These are phyloP conservation scores for Psilocybe azurescens DNA, from an alignment of 768 basidiomycete genomes.

Conservation along the genomic window DNA sequence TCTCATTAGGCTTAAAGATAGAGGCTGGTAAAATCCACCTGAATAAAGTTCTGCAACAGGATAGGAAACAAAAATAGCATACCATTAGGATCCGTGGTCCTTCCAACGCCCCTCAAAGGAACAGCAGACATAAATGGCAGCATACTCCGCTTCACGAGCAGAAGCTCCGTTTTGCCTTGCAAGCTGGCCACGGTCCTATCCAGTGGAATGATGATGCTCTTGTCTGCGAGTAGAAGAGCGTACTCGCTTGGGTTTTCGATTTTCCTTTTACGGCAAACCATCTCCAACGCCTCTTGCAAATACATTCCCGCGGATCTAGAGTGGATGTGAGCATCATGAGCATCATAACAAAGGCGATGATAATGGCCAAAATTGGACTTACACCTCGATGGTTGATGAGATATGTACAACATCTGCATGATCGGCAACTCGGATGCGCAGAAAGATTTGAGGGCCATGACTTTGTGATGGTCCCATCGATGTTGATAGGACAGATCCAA, in stretches of 20 bases:
- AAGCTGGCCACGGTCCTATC: constrained; percentile 97
- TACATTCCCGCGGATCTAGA: constrained; percentile 89
- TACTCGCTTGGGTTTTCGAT: constrained; percentile 78
- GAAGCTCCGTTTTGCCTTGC: constrained; percentile 84
- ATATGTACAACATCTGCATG: constrained; percentile 84
- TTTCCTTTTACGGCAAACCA: constrained; percentile 75
- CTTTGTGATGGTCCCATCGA: constrained; percentile 72
- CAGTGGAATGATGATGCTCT: constrained; percentile 82
- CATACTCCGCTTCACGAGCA: constrained; percentile 80
- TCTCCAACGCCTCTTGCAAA: constrained; percentile 93
- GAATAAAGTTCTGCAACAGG: neutral
- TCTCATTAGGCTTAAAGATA: constrained; percentile 90
- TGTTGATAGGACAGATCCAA: constrained; percentile 59
- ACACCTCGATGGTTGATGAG: constrained; percentile 92
- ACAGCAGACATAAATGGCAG: constrained; percentile 75
- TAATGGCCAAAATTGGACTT: constrained; percentile 34
- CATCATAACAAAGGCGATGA: neutral
- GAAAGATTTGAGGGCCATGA: constrained; percentile 82
- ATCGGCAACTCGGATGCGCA: constrained; percentile 82
- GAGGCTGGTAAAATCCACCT: constrained; percentile 59
- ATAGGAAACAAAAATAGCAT: constrained; percentile 1
- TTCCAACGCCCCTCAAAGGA: constrained; percentile 64
- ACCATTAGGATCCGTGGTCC: constrained; percentile 95
- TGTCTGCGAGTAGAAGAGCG: constrained; percentile 73
- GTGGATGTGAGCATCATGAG: neutral